These are phyloP conservation scores for Botrytis elliptica DNA, from an alignment of 2,329 filamentous ascomycete genomes.

Conservation along the genomic window DNA sequence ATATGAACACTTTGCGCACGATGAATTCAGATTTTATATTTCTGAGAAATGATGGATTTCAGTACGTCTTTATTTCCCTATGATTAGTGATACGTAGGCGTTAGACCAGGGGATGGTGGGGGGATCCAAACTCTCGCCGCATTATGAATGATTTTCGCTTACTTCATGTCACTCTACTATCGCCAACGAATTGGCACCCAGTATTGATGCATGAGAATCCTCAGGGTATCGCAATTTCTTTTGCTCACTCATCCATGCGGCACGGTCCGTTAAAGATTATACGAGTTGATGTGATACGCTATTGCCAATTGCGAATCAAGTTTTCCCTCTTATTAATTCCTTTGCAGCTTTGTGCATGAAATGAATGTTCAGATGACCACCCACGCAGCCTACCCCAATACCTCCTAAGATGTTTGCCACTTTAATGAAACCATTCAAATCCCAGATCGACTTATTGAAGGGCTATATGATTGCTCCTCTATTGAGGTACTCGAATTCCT, in stretches of 20 bases:
- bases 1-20: background rate
- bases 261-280: background rate
- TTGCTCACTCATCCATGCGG: background rate
- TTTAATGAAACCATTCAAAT: background rate
- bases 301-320: background rate
- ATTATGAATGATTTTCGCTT: background rate
- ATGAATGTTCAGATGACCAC: constrained; percentile 1
- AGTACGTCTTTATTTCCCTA: background rate
- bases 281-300: background rate
- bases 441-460: too few species aligned
- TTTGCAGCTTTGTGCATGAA: background rate
- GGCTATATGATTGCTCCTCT: background rate
- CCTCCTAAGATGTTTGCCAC: background rate
- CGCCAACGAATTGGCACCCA: background rate
- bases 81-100: background rate
- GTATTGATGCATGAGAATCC: too few species aligned
- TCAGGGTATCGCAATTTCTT: background rate
- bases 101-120: background rate
- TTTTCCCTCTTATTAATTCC: background rate
- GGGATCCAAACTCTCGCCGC: background rate
- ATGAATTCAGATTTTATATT: background rate
- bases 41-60: background rate
- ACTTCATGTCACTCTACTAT: too few species aligned
- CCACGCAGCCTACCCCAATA: background rate
- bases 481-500: background rate